Percentiles rank a stretch among this genome's conserved stretches.
phyloP scores from a whole-genome alignment of 2,329 filamentous ascomycete species.

The Pseudocercospora musae region DNA sequence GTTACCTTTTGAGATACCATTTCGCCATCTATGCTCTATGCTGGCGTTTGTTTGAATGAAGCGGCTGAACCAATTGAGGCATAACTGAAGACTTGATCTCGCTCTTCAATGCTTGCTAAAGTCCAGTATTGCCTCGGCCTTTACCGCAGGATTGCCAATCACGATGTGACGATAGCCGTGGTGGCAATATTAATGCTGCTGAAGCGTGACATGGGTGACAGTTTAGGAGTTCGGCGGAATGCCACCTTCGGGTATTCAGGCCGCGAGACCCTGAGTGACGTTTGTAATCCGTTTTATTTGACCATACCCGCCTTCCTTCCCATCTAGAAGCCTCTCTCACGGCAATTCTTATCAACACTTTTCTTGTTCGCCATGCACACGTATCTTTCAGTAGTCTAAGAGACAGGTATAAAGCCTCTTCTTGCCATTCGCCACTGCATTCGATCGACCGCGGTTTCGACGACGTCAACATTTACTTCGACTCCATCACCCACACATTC shows the following conservation, averaged over 20 bases:
- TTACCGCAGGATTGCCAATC: neutral
- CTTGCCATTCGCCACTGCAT: neutral
- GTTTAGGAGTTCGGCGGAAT: neutral
- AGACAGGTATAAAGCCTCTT: neutral
- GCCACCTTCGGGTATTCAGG: neutral
- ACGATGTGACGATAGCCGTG: neutral
- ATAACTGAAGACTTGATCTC: neutral
- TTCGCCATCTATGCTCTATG: neutral
- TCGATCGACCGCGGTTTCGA: neutral
- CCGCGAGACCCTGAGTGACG: neutral
- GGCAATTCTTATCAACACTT: neutral
- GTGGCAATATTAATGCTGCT: neutral
- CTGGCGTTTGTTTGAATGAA: neutral
- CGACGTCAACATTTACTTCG: neutral
- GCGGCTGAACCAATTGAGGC: neutral
- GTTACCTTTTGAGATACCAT: neutral
- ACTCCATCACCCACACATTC: neutral
- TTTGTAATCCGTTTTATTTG: neutral
- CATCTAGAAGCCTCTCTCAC: neutral
- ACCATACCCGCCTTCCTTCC: neutral
- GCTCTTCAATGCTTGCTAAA: neutral
- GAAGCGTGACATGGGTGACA: neutral
- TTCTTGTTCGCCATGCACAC: neutral
- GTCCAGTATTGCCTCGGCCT: neutral
- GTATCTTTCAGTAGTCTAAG: neutral